Conservation (phyloP, 106 monocot genomes). For the Dioscorea dumetorum region DNA sequence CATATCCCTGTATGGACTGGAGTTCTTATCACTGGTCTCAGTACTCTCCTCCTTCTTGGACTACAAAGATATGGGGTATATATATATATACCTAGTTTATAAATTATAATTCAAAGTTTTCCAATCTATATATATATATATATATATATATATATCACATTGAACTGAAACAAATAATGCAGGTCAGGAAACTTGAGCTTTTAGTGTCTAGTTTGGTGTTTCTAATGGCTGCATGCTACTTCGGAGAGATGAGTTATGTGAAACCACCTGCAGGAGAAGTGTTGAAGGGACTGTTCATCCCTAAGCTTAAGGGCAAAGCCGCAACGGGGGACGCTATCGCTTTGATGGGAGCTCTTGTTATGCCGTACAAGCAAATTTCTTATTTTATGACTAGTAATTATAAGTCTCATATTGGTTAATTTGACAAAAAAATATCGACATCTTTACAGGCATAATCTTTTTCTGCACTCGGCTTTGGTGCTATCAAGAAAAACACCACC, state of each 20-base stretch:
- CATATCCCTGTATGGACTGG: slow-evolving; percentile 71
- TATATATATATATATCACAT: no score
- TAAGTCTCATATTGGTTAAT: background rate
- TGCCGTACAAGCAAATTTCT: slow-evolving; percentile 29
- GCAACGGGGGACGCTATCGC: slow-evolving; percentile 45
- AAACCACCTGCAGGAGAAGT: slow-evolving; percentile 34
- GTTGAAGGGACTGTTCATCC: slow-evolving; percentile 41
- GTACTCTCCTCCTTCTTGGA: slow-evolving; percentile 76
- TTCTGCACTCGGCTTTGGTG: slow-evolving; percentile 57
- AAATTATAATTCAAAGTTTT: no score
- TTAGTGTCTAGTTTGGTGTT: slow-evolving; percentile 31
- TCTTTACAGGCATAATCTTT: slow-evolving; percentile 45
- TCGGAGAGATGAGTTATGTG: slow-evolving; percentile 39
- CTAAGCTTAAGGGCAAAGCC: slow-evolving; percentile 28
- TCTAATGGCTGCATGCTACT: slow-evolving; percentile 44
- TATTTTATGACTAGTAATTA: background rate
- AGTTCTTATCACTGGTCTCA: slow-evolving; percentile 67
- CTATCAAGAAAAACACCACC: slow-evolving; percentile 50
- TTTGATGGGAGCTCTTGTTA: slow-evolving; percentile 47
- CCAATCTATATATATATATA: no score
- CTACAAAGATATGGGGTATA: slow-evolving; percentile 77
- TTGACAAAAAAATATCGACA: no score
- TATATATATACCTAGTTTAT: no score
- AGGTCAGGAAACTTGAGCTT: slow-evolving; percentile 53
- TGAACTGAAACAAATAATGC: background rate